Conservation (phyloP, 1,284 basidiomycete genomes). For the Violaceomyces palustris region DNA sequence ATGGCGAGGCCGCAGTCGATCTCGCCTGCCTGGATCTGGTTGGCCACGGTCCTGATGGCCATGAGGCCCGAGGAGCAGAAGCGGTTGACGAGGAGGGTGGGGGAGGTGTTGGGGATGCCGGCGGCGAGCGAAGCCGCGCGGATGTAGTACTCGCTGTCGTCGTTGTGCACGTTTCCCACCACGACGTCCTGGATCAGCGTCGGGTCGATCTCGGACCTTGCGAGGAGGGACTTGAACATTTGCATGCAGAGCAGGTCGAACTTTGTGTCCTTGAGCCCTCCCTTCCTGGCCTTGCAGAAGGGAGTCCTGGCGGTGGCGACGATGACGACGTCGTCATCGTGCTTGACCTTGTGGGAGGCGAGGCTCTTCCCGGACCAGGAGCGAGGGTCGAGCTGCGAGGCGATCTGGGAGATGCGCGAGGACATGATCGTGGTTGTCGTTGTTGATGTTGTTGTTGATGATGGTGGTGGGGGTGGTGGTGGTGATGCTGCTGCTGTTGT, state of each 20-base stretch:
- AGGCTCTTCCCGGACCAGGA: constrained; percentile 43
- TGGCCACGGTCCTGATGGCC: constrained; percentile 73
- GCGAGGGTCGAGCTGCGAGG: constrained; percentile 44
- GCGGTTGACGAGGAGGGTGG: constrained; percentile 60
- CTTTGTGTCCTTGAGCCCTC: constrained; percentile 69
- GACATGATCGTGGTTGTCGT: constrained; percentile 14
- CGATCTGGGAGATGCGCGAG: constrained; percentile 37
- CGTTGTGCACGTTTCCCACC: constrained; percentile 57
- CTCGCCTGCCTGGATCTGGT: constrained; percentile 73
- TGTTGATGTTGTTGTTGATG: not conserved
- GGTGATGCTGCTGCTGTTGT: too few relatives aligned
- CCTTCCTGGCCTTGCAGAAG: constrained; percentile 70
- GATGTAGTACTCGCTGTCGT: constrained; percentile 30
- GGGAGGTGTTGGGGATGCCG: constrained; percentile 71
- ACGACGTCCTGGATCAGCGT: constrained; percentile 70
- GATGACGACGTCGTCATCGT: constrained; percentile 60
- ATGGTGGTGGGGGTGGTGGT: too few relatives aligned
- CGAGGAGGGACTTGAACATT: constrained; percentile 60
- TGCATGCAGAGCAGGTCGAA: constrained; percentile 25
- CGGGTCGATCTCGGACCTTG: constrained; percentile 65
- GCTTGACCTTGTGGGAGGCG: constrained; percentile 32
- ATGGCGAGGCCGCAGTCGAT: constrained; percentile 78
- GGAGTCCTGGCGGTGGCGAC: constrained; percentile 77
- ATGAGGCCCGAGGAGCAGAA: constrained; percentile 70
- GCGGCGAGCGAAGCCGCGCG: constrained; percentile 69